phyloP scores from a whole-genome alignment of 176 grass and related monocot genomes.

The Coix lacrymajobi region DNA sequence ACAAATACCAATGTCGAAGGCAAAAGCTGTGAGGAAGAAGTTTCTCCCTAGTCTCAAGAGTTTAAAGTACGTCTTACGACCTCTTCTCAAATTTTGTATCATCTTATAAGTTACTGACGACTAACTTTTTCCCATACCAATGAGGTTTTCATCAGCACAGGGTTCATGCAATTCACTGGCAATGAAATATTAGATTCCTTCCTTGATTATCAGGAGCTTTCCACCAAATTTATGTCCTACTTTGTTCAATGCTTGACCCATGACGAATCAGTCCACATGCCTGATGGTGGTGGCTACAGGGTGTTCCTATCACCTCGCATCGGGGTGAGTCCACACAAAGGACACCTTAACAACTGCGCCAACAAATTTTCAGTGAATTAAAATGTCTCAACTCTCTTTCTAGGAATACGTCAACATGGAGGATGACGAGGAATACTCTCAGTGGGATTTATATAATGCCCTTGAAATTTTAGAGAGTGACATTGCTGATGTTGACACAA shows the following conservation, averaged over 20 bases:
- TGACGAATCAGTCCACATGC: background rate
- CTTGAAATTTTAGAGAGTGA: background rate
- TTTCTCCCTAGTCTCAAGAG: background rate
- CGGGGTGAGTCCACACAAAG: background rate
- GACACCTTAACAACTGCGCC: background rate
- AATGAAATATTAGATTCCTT: background rate
- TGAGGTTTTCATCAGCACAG: background rate
- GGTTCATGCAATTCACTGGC: background rate
- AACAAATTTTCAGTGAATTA: background rate
- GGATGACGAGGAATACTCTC: background rate
- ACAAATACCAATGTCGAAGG: background rate
- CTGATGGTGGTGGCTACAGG: background rate
- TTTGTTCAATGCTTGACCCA: background rate
- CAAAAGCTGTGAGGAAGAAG: background rate
- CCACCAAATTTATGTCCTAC: background rate
- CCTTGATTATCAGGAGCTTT: background rate
- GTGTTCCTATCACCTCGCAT: background rate
- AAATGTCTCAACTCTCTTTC: background rate
- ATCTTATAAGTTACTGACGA: background rate
- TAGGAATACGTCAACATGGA: background rate
- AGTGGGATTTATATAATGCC: background rate
- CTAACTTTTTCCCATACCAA: background rate
- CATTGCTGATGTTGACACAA: background rate
- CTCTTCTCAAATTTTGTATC: too few relatives aligned
- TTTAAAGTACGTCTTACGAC: background rate